Percentiles rank a stretch among this genome's conserved stretches.
These are phyloP conservation scores for Cryoendolithus antarcticus DNA, from an alignment of 2,329 filamentous ascomycete species.

Conservation along the genomic window DNA sequence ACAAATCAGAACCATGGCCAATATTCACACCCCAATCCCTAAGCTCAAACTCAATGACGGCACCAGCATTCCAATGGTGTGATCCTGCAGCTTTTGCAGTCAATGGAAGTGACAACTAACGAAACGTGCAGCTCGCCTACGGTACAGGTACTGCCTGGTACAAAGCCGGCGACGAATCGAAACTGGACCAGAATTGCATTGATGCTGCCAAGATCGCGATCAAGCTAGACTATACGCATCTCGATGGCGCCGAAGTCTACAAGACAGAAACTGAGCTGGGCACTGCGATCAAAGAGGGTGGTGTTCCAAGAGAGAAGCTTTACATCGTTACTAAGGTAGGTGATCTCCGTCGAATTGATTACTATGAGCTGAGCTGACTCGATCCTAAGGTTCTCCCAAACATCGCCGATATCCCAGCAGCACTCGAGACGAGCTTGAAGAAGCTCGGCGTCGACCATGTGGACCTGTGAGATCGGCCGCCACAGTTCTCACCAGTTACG, in stretches of 20 bases:
- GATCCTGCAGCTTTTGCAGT: no score
- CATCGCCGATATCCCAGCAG: constrained; percentile 42
- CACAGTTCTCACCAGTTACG: no score
- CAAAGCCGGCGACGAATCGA: constrained; percentile 35
- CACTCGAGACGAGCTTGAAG: constrained; percentile 44
- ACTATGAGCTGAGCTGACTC: no score
- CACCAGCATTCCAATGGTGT: constrained; percentile 56
- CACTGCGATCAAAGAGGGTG: constrained; percentile 31
- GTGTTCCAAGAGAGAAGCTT: constrained; percentile 34
- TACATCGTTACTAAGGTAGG: constrained; percentile 43
- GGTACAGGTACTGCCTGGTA: constrained; percentile 62
- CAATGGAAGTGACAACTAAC: no score
- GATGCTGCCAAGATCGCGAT: constrained; percentile 51
- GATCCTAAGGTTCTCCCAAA: constrained; percentile 29
- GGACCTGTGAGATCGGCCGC: constrained; percentile 39
- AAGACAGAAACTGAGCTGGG: constrained; percentile 40
- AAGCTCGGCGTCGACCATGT: constrained; percentile 51
- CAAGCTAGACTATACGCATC: constrained; percentile 55
- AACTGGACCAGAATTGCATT: constrained; percentile 45
- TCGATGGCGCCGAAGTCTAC: constrained; percentile 60
- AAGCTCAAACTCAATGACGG: constrained; percentile 62
- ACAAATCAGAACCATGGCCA: constrained; percentile 6
- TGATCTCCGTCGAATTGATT: no score
- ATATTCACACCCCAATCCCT: constrained; percentile 39
- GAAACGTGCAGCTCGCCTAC: constrained; percentile 43